A percentile compares a stretch with the other conserved stretches of the same genome.
These are phyloP conservation scores for Collariella sp. DNA, from an alignment of 495 filamentous ascomycete species.

Conservation along the genomic window DNA sequence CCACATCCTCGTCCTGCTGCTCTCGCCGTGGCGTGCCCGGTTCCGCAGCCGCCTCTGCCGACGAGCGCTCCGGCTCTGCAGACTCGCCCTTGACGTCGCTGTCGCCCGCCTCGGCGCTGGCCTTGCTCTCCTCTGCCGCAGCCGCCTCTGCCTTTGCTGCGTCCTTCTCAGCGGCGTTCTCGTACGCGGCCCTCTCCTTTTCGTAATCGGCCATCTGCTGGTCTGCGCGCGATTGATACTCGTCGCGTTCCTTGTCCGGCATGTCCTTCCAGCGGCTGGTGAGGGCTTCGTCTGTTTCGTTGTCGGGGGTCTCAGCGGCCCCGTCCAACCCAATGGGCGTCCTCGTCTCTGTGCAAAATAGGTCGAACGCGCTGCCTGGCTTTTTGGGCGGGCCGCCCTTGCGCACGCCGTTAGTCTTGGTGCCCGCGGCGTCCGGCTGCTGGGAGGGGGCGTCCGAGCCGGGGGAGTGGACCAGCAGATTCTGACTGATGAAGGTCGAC, in stretches of 20 bases:
- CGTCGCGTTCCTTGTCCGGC: constrained; percentile 35
- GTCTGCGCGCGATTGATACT: constrained; percentile 37
- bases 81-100: constrained; percentile 13
- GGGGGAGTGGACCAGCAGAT: constrained; percentile 33
- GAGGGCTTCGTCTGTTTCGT: constrained; percentile 38
- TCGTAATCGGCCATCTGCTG: constrained; percentile 34
- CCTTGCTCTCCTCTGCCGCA: constrained; percentile 12
- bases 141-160: too few species aligned
- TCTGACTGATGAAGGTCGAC: constrained; percentile 39
- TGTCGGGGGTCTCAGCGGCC: constrained; percentile 23
- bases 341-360: constrained; percentile 43
- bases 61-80: constrained; percentile 9
- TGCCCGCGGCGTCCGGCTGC: constrained; percentile 15
- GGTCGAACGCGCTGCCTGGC: constrained; percentile 42
- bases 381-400: constrained; percentile 28
- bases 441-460: constrained; percentile 41
- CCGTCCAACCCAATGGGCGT: constrained; percentile 32
- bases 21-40: constrained; percentile 6
- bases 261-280: constrained; percentile 44
- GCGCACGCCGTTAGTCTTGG: constrained; percentile 24
- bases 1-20: constrained; percentile 34
- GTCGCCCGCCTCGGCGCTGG: constrained; percentile 8
- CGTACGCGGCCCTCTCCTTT: constrained; percentile 35
- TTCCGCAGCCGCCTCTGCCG: constrained; percentile 6
- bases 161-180: constrained; percentile 20